A percentile compares a stretch with the other conserved stretches of the same genome.
These are phyloP conservation scores for Zasmidium cellare DNA, from an alignment of 2,329 filamentous ascomycete species.

Conservation along the genomic window DNA sequence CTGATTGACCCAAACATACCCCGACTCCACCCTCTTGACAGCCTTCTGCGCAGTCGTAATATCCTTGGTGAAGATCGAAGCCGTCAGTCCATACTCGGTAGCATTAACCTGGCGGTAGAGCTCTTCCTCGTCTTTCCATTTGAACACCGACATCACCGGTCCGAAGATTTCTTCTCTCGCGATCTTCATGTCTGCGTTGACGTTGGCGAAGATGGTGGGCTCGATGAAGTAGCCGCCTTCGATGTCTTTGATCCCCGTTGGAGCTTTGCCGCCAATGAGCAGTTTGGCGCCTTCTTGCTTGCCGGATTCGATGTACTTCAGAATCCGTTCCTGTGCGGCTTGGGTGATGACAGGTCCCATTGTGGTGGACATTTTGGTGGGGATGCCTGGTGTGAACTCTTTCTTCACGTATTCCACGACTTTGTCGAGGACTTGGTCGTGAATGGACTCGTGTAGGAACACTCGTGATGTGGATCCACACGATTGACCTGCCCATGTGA, in stretches of 20 bases:
- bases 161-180: slow-evolving; percentile 64
- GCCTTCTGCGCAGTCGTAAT: slow-evolving; percentile 14
- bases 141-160: slow-evolving; percentile 36
- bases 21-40: slow-evolving; percentile 17
- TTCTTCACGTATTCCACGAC: slow-evolving; percentile 14
- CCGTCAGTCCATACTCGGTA: slow-evolving; percentile 22
- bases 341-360: slow-evolving; percentile 21
- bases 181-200: slow-evolving; percentile 34
- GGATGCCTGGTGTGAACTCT: slow-evolving; percentile 18
- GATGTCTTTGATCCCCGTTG: slow-evolving; percentile 52
- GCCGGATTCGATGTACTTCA: slow-evolving; percentile 68
- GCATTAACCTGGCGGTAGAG: slow-evolving; percentile 17
- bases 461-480: slow-evolving; percentile 25
- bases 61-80: slow-evolving; percentile 17
- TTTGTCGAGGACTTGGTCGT: slow-evolving; percentile 20
- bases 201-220: slow-evolving; percentile 22
- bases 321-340: slow-evolving; percentile 54
- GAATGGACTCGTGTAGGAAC: slow-evolving; percentile 23
- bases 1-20: slow-evolving; percentile 21
- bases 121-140: slow-evolving; percentile 20
- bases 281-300: slow-evolving; percentile 44
- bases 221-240: slow-evolving; percentile 28
- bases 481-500: slow-evolving; percentile 27
- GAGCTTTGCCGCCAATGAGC: slow-evolving; percentile 22
- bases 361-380: slow-evolving; percentile 18